Percentiles rank a stretch among this genome's conserved stretches.
These are phyloP conservation scores for Senna tora DNA, from an alignment of 306 rosid genomes.

Conservation along the genomic window DNA sequence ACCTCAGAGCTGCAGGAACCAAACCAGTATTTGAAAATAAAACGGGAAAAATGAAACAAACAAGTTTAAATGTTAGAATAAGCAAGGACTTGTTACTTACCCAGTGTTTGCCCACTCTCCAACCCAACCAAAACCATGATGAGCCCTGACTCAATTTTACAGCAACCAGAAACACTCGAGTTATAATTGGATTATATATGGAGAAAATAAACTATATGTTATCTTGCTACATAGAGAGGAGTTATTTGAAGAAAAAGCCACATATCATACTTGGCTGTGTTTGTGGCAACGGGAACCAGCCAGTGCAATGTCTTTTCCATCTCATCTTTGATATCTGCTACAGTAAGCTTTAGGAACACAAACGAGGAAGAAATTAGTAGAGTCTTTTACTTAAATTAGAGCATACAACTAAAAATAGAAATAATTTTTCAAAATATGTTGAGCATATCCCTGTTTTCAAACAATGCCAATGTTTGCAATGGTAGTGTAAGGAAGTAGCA, in stretches of 20 bases:
- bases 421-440: not conserved
- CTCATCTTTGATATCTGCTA: conserved; percentile 70
- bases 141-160: conserved; percentile 61
- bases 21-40: conserved; percentile 17
- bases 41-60: not conserved
- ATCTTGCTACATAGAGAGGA: not conserved
- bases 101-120: conserved; percentile 92
- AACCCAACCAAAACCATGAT: conserved; percentile 96
- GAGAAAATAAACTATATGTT: conserved; percentile 14
- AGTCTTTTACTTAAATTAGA: conserved; percentile 18
- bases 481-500: conserved; percentile 25
- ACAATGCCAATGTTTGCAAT: conserved; percentile 9
- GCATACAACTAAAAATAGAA: conserved; percentile 22
- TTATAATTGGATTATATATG: conserved; percentile 35
- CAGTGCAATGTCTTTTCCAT: conserved; percentile 87
- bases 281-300: conserved; percentile 85
- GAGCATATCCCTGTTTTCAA: conserved; percentile 1
- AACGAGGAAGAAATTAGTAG: conserved; percentile 1
- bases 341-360: conserved; percentile 61
- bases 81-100: conserved; percentile 51
- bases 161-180: conserved; percentile 40
- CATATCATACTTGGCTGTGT: conserved; percentile 81
- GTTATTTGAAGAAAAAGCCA: conserved; percentile 16
- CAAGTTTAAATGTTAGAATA: not conserved
- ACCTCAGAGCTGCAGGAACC: conserved; percentile 59